Evolutionary conservation across 75 land plant species (phyloP), one percentile per base, ranked within the genome.

Genomic region (Picea glauca): DNA sequence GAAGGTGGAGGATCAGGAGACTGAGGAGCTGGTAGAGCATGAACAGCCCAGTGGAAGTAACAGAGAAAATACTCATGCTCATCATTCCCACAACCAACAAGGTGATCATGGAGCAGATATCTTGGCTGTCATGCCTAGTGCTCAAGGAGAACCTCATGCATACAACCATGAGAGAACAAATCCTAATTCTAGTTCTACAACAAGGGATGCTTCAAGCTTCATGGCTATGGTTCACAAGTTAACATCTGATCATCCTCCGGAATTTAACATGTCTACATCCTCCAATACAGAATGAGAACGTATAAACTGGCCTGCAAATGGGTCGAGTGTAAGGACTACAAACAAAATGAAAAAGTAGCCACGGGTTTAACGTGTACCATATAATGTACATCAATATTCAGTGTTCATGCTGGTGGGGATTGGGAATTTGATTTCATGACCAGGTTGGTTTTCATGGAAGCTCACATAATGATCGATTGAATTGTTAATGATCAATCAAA

Each of bases 261-360:
- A 70, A 20, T 70, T 70, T 46, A 70, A 70, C 74, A 70, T 70
- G 74, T 70, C 74, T 70, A 70, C 74, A 70, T 70, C 74, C 26
- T 70, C 74, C 74, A 70, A 70, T 46, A 70, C 74, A 43, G 74
- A 70, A 70, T 70, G n/a, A 70, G 31, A 40, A 43, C n/a, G 17
- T 21, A n/a, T 20, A 70, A 33, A 33, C 13, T 9, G 12, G 56
- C 56, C 56, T 50, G 56, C 56, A 50, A 50, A 50, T 50, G 9
- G 56, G 11, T 50, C 9, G 56, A 11, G 56, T 50, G 56, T 50
- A 33, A 17, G 6, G 43, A 46, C 4, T 2, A 20, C 35, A 40
- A 38, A 14, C 54, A 43, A 20, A 18, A n/a, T 70, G 38, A 21
- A 70, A 70, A 70, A 4, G 18, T 20, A 70, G 74, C 43, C 11